Conservation (phyloP, 139 green algal species). For the Haematococcus lacustris region DNA sequence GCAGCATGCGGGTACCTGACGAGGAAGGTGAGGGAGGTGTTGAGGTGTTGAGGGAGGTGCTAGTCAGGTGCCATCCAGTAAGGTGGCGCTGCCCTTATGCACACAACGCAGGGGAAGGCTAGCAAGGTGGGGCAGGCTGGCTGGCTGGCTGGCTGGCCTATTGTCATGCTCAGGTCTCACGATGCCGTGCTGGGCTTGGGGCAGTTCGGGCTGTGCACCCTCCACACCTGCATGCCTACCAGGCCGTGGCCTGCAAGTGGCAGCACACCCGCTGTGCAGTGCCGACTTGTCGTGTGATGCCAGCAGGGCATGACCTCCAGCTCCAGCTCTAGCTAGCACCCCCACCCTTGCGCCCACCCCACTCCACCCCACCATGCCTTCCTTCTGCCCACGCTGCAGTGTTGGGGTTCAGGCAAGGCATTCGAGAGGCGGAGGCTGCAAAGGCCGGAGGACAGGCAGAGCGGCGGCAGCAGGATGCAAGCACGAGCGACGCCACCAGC, state of each 20-base stretch:
- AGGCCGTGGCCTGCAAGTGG: not conserved
- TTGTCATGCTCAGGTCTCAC: too few relatives aligned
- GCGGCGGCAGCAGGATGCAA: too few relatives aligned
- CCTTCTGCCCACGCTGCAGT: conserved; percentile 5
- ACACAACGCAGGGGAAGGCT: too few relatives aligned
- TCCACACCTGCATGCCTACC: too few relatives aligned
- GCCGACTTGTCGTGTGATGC: not conserved
- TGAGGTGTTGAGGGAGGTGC: not conserved
- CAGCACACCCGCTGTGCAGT: not conserved
- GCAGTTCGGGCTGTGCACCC: too few relatives aligned
- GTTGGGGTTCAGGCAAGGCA: conserved; percentile 17
- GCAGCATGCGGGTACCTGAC: not conserved
- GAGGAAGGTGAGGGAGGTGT: not conserved
- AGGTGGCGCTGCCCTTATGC: too few relatives aligned
- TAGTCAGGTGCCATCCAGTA: too few relatives aligned
- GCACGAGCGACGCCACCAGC: too few relatives aligned
- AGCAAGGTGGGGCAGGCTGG: too few relatives aligned
- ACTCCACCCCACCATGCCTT: not conserved
- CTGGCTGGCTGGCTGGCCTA: too few relatives aligned
- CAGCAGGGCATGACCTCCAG: not conserved
- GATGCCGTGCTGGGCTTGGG: too few relatives aligned
- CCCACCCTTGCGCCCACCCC: not conserved
- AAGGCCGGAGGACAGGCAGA: too few relatives aligned
- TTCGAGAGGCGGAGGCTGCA: conserved; percentile 25
- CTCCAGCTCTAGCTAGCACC: not conserved